Evolutionary conservation across 345 rosid genomes (phyloP), one percentile per base, ranked within the genome.

Genomic region (Citrus trifoliata): DNA sequence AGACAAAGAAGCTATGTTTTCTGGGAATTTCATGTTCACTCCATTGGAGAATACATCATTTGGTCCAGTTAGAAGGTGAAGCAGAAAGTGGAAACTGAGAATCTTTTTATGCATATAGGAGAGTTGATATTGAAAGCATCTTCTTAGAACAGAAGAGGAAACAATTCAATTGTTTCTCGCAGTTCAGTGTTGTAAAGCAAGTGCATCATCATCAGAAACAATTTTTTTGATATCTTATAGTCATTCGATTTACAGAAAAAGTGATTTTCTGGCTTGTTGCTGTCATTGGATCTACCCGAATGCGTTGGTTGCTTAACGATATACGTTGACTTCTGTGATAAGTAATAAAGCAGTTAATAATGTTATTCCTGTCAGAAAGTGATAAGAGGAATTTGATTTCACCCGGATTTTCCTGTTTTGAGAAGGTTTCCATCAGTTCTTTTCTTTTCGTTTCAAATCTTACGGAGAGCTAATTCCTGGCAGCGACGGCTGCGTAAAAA

Each of bases 1-100:
- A 95, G 98, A 91, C 82, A 93, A 90, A 87, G 95, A 91, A 76
- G 88, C 93, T 67, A 88, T 95, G 85, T 91, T 86, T 81, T 93
- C 98, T 22, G 98, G 99, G 74, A 93, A 95, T 83, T 92, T 95
- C 89, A 80, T 80, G 83, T 95, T 91, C 90, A 93, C 90, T 68
- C 71, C 92, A 21, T 83, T 92, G 89, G 87, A 88, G 78, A 82
- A 69, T 74, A 69, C 67, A 32, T 75, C 77, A 67, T 19, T 80
- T 33, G 84, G 78, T 53, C 27, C 84, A 24, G 64, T 62, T 67
- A 83, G 81, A 83, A 79, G 56, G 75, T 81, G 35, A 59, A 25
- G 56, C 25, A 22, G 28, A 22, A 79, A 46, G 14, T 7, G 38
- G 38, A 9, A 24, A 33, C n/a, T 55, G 42, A 32, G 72, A 65